A percentile compares a stretch with the other conserved stretches of the same genome.
Conservation (phyloP, 495 filamentous ascomycete species). For the Penicillium canariense region DNA sequence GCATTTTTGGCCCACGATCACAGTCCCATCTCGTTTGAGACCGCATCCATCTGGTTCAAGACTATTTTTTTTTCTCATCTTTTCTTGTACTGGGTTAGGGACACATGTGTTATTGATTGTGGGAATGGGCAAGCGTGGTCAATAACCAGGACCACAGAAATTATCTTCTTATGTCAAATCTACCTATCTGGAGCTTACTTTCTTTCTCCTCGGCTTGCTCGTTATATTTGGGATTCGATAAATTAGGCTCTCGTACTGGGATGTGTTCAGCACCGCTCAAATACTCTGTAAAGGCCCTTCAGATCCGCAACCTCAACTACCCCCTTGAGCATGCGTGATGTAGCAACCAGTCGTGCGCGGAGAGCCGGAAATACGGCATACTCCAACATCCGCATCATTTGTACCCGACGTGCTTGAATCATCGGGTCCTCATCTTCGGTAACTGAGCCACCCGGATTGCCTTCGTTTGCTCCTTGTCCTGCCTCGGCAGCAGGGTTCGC, state of each 20-base stretch:
- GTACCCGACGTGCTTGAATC: conserved; percentile 56
- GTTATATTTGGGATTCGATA: not conserved
- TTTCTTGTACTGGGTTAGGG: conserved; percentile 7
- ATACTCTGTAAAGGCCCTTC: conserved; percentile 94
- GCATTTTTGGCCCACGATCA: not conserved
- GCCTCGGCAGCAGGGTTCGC: not conserved
- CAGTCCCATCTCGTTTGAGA: not conserved
- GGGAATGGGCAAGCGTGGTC: conserved; percentile 7
- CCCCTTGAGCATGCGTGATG: conserved; percentile 70
- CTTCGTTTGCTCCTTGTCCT: conserved; percentile 2
- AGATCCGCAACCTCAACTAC: conserved; percentile 90
- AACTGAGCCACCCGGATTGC: conserved; percentile 20
- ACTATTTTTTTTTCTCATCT: not conserved
- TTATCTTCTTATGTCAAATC: not conserved
- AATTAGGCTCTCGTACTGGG: not conserved
- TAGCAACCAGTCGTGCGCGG: conserved; percentile 79
- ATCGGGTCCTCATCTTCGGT: conserved; percentile 41
- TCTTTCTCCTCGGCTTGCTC: not conserved
- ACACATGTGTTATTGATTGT: conserved; percentile 3
- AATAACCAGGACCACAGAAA: not conserved
- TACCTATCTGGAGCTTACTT: not conserved
- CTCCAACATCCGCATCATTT: conserved; percentile 73
- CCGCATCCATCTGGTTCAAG: not conserved
- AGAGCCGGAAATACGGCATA: conserved; percentile 87
- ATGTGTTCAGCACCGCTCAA: conserved; percentile 79